Conservation (phyloP, 192 early-diverging fungal species). For the Lunasporangiospora selenospora region DNA sequence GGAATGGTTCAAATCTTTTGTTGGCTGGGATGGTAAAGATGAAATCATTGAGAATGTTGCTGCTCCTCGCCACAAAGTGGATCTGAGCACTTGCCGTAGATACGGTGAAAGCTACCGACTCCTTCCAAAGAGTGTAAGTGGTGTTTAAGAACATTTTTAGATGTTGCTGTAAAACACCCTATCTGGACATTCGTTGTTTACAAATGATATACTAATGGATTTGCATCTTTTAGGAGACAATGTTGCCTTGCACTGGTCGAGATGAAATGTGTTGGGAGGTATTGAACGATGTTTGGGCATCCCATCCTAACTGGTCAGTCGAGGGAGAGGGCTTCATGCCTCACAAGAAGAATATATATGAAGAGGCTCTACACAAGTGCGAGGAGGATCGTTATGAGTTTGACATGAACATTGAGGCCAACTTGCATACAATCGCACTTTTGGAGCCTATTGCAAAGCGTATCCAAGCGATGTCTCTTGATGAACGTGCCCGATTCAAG, state of each 20-base stretch:
- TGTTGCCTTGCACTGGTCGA: conserved; percentile 84
- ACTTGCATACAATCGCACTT: conserved; percentile 86
- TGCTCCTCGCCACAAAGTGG: conserved; percentile 64
- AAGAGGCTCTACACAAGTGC: conserved; percentile 94
- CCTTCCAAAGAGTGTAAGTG: conserved; percentile 68
- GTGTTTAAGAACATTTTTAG: no score
- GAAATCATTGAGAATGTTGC: conserved; percentile 69
- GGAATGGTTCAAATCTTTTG: conserved; percentile 93
- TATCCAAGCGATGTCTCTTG: conserved; percentile 81
- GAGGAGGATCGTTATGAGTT: conserved; percentile 96
- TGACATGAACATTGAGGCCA: conserved; percentile 97
- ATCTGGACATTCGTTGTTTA: no score
- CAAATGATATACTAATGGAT: no score
- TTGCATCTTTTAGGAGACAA: conserved; percentile 47
- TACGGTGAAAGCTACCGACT: conserved; percentile 79
- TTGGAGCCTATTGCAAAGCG: conserved; percentile 90
- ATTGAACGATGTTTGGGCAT: conserved; percentile 95
- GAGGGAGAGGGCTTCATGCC: conserved; percentile 91
- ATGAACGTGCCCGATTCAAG: conserved; percentile 78
- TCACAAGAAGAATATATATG: conserved; percentile 90
- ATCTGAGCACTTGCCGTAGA: conserved; percentile 63
- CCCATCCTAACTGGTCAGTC: conserved; percentile 90
- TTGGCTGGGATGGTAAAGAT: conserved; percentile 83
- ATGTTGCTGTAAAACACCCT: no score
- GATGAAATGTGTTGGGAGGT: conserved; percentile 93